Percentiles rank a stretch among this genome's conserved stretches.
Conservation (phyloP, 176 grass and related monocot species). For the Oryza glaberrima region DNA sequence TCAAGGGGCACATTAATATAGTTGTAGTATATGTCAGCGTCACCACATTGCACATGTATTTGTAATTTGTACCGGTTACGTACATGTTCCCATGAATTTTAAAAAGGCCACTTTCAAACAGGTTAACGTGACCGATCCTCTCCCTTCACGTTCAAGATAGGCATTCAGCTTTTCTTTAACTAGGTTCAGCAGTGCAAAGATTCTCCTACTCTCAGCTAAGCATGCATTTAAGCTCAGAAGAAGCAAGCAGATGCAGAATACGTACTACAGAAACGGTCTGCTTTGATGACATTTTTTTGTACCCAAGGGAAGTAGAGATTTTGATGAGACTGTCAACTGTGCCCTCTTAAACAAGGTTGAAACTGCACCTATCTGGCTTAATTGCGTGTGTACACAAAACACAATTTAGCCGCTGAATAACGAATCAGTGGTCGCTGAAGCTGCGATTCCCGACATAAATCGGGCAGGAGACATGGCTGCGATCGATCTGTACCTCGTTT, state of each 20-base stretch:
- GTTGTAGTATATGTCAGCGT: background rate
- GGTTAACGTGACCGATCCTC: background rate
- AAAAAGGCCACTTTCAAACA: background rate
- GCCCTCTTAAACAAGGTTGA: background rate
- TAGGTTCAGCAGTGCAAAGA: background rate
- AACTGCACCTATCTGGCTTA: background rate
- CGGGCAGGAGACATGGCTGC: background rate
- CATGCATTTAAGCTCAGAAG: slow-evolving; percentile 7
- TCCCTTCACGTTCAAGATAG: background rate
- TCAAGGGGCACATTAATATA: background rate
- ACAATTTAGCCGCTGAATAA: background rate
- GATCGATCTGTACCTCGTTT: background rate
- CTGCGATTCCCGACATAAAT: background rate
- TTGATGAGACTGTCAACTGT: background rate
- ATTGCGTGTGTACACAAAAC: background rate
- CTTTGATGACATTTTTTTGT: too few species aligned
- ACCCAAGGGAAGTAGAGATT: too few species aligned
- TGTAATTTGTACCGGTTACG: background rate
- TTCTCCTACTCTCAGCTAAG: background rate
- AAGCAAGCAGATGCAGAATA: background rate
- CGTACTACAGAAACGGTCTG: too few species aligned
- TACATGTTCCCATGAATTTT: background rate
- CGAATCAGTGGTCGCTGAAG: background rate
- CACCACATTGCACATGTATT: background rate
- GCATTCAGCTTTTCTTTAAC: background rate